Base-by-base conservation (phyloP, 1,284 basidiomycete species). In the Mycosarcoma mackinlayi region DNA sequence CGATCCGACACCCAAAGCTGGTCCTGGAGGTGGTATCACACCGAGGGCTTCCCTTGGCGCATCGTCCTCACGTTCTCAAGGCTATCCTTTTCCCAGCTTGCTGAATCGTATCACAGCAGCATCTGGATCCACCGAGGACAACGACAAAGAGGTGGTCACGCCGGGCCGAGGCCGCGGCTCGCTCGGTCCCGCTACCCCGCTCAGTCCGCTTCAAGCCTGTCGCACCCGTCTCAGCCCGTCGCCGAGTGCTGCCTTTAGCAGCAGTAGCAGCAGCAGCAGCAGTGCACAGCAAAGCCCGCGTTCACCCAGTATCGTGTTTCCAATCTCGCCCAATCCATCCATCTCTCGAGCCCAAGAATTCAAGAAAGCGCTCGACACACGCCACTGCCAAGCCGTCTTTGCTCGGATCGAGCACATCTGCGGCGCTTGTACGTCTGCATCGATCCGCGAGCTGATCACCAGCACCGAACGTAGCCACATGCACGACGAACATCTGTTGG, bases 311-410 rank as follows among this genome's bases (percentile, higher is more conserved):
- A 57, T 71, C 9, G 68, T 71, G 3, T 71, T 71, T 23, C 68
- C 68, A 6, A 71, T 71, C 47, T 62, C 62, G 21, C 54, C 68
- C 14, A 65, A 65, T 11, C 44, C 68, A 0, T 49, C 62, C n/a
- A 48, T 71, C n/a, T 66, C 62, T 11, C 57, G 68, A 4, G 62
- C 62, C 2, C 37, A 33, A 3, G 55, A 62, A 28, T 50, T 71
- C 13, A 37, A 37, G 5, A 58, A 62, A 19, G 30, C 46, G 0
- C 50, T 71, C 25, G 35, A 50, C 18, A 54, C 58, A 0, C 44
- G 27, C 8, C 19, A 24, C 3, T 61, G 62, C 40, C 49, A 45
- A n/a, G 24, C 28, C 3, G 62, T 59, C 0, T 50, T 65, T 5
- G 13, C 4, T 4, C 46, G 30, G 8, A 47, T 71, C 31, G 6